Percentiles rank a stretch among this genome's conserved stretches.
Conservation (phyloP, 129 eudicot genomes). For the Ambrosia trifida region DNA sequence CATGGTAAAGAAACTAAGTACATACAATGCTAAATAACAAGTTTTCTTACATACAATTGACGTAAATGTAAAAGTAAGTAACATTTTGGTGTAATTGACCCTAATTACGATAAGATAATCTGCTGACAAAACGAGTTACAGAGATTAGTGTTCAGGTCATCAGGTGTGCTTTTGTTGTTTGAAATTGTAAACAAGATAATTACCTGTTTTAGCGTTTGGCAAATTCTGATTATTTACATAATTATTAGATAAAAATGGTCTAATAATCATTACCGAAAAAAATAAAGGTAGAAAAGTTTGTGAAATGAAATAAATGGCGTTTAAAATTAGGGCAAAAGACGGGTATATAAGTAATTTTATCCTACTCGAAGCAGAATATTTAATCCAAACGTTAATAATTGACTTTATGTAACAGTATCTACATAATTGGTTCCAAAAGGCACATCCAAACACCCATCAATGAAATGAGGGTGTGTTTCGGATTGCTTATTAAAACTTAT, state of each 20-base stretch:
- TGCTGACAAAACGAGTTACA: background rate
- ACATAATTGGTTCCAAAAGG: background rate
- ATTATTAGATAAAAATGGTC: background rate
- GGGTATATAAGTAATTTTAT: background rate
- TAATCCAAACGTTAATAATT: background rate
- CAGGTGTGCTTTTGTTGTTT: background rate
- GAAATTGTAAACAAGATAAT: background rate
- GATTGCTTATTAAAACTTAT: slow-evolving; percentile 1
- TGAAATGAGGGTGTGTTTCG: background rate
- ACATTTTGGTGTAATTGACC: background rate
- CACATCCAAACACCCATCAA: slow-evolving; percentile 3
- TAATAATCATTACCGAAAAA: background rate
- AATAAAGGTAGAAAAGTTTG: background rate
- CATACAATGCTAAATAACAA: background rate
- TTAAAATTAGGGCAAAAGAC: background rate
- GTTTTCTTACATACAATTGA: background rate
- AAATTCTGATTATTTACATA: background rate
- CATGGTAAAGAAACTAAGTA: background rate
- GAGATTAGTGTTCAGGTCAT: background rate
- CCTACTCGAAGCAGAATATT: background rate
- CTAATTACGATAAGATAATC: background rate
- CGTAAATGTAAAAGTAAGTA: background rate
- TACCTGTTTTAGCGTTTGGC: background rate
- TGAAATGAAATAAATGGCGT: background rate
- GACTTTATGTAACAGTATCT: background rate